Conservation (phyloP, 1,139 yeast species). For the Kluyveromyces sp. region DNA sequence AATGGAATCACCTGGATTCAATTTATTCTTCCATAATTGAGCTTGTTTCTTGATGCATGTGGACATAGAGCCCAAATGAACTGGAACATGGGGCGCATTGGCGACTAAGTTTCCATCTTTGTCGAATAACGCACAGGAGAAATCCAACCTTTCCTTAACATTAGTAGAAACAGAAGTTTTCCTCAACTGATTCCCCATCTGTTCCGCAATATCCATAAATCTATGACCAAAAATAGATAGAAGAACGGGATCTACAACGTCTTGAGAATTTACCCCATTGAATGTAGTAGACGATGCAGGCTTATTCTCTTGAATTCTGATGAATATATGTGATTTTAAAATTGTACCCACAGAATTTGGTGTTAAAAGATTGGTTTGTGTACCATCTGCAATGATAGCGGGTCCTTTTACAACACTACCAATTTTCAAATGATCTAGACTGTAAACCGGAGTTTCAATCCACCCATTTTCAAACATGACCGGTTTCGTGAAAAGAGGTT, state of each 20-base stretch:
- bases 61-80: constrained; percentile 82
- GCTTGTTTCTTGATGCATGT: constrained; percentile 69
- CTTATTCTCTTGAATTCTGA: constrained; percentile 34
- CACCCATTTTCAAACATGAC: constrained; percentile 46
- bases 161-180: constrained; percentile 81
- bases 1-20: constrained; percentile 63
- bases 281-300: constrained; percentile 13
- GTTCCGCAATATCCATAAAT: constrained; percentile 84
- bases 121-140: constrained; percentile 78
- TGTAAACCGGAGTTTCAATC: constrained; percentile 44
- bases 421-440: constrained; percentile 40
- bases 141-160: constrained; percentile 75
- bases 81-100: constrained; percentile 84
- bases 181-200: constrained; percentile 76
- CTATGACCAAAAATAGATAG: constrained; percentile 75
- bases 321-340: constrained; percentile 50
- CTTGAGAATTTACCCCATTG: constrained; percentile 30
- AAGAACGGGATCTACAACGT: constrained; percentile 55
- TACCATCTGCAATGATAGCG: constrained; percentile 73
- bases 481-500: constrained; percentile 22
- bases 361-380: constrained; percentile 78
- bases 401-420: constrained; percentile 66
- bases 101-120: constrained; percentile 71
- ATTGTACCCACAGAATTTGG: constrained; percentile 62
- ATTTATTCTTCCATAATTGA: constrained; percentile 50